Percentiles rank a stretch among this genome's conserved stretches.
Conservation (phyloP, 768 basidiomycete genomes). For the Termitomyces sp. region DNA sequence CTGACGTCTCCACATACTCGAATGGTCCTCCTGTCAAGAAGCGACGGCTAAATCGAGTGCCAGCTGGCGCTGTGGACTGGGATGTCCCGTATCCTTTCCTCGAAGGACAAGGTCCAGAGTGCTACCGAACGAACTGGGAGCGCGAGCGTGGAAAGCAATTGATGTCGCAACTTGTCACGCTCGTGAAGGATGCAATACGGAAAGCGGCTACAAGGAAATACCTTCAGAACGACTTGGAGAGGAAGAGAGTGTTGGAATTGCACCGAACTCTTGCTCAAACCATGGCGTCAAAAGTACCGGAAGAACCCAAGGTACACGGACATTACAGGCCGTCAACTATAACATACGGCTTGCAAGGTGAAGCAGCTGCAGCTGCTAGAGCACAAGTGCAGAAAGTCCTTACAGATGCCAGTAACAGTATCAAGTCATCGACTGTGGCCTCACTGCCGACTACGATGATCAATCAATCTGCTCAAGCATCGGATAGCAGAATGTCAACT, state of each 20-base stretch:
- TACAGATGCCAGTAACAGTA: slow-evolving; percentile 20
- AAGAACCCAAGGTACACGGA: slow-evolving; percentile 19
- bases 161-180: slow-evolving; percentile 51
- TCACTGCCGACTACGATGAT: neutral
- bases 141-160: slow-evolving; percentile 58
- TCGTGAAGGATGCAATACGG: slow-evolving; percentile 56
- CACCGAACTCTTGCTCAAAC: neutral
- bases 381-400: slow-evolving; percentile 19
- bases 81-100: slow-evolving; percentile 77
- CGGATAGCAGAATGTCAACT: neutral
- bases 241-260: neutral
- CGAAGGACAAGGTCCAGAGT: slow-evolving; percentile 63
- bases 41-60: slow-evolving; percentile 60
- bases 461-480: neutral
- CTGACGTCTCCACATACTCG: neutral
- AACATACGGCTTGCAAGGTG: slow-evolving; percentile 23
- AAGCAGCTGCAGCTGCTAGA: slow-evolving; percentile 7
- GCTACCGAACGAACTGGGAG: slow-evolving; percentile 65
- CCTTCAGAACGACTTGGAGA: slow-evolving; percentile 18
- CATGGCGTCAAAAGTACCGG: neutral
- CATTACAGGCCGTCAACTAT: slow-evolving; percentile 29
- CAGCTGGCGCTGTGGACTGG: slow-evolving; percentile 80
- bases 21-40: slow-evolving; percentile 42
- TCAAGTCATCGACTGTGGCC: neutral
- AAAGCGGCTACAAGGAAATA: slow-evolving; percentile 58